A percentile compares a stretch with the other conserved stretches of the same genome.
Evolutionary conservation across 192 early-diverging fungal genomes (phyloP).

Genomic region (Phlyctochytrium planicorne): DNA sequence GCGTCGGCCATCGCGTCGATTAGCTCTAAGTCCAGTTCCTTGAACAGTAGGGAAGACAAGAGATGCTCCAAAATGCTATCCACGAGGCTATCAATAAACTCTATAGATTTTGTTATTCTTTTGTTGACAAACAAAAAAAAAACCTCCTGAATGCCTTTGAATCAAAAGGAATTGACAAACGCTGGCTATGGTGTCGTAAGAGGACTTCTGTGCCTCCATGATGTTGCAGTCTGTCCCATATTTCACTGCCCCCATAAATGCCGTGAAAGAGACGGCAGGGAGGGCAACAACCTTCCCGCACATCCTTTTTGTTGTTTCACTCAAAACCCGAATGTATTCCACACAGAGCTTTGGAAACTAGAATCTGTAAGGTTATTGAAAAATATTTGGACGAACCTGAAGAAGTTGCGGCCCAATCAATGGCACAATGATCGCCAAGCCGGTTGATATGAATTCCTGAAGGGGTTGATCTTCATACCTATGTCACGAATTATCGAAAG

Average conservation of each 20-base stretch:
- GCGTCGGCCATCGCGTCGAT: conserved; percentile 62
- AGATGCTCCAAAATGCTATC: conserved; percentile 53
- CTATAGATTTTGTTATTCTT: not conserved
- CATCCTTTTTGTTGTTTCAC: not conserved
- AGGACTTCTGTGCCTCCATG: not conserved
- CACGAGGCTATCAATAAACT: conserved; percentile 17
- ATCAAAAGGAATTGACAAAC: not conserved
- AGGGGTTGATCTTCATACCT: too few relatives aligned
- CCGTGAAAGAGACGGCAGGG: not conserved
- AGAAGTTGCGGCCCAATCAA: too few relatives aligned
- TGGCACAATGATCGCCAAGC: too few relatives aligned
- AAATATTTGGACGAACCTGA: too few relatives aligned
- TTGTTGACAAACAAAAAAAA: not conserved
- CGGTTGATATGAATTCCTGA: too few relatives aligned
- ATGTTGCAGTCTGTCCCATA: conserved; percentile 1
- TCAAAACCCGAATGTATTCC: not conserved
- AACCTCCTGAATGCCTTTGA: not conserved
- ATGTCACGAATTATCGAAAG: too few relatives aligned
- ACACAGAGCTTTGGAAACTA: not conserved
- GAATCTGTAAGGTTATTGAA: too few relatives aligned
- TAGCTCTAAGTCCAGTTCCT: conserved; percentile 60
- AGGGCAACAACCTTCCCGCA: not conserved
- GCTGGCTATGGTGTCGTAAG: not conserved
- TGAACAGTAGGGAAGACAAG: conserved; percentile 60
- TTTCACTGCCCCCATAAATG: not conserved